phyloP scores from a whole-genome alignment of 768 basidiomycete genomes.

The Panaeolus papilionaceus region DNA sequence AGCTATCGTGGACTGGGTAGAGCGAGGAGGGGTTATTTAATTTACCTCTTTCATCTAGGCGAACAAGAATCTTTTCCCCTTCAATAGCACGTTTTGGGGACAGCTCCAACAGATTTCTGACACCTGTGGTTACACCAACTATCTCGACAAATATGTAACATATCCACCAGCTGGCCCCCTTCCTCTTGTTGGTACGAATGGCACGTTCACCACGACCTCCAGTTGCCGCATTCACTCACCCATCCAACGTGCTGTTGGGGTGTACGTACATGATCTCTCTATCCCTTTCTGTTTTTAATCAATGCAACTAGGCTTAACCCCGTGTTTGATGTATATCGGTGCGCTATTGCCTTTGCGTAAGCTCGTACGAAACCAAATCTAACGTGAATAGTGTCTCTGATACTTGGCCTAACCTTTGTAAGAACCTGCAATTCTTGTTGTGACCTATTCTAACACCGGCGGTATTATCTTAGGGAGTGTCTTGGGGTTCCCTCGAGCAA shows the following conservation, averaged over 20 bases:
- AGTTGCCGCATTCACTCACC: constrained; percentile 53
- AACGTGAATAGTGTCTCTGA: constrained; percentile 49
- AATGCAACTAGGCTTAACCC: constrained; percentile 52
- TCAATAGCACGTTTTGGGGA: constrained; percentile 60
- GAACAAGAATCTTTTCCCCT: constrained; percentile 62
- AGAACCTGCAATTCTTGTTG: constrained; percentile 15
- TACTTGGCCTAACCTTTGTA: constrained; percentile 55
- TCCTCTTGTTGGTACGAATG: constrained; percentile 57
- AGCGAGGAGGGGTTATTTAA: not conserved
- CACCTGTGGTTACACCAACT: constrained; percentile 64
- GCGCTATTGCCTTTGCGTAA: constrained; percentile 9
- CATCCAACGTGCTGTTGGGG: constrained; percentile 53
- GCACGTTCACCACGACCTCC: constrained; percentile 44
- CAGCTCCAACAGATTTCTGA: constrained; percentile 59
- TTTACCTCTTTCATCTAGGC: constrained; percentile 40
- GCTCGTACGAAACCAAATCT: not conserved
- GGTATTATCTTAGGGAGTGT: constrained; percentile 51
- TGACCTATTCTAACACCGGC: not conserved
- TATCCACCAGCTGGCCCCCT: constrained; percentile 69
- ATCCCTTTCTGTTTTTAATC: constrained; percentile 7
- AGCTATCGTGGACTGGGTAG: constrained; percentile 4
- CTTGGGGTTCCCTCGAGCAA: constrained; percentile 71
- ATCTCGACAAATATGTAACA: constrained; percentile 63
- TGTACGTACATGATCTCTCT: constrained; percentile 40
- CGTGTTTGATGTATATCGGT: constrained; percentile 61